phyloP scores from a whole-genome alignment of 768 basidiomycete species.

The Cystobasidium onofrii region DNA sequence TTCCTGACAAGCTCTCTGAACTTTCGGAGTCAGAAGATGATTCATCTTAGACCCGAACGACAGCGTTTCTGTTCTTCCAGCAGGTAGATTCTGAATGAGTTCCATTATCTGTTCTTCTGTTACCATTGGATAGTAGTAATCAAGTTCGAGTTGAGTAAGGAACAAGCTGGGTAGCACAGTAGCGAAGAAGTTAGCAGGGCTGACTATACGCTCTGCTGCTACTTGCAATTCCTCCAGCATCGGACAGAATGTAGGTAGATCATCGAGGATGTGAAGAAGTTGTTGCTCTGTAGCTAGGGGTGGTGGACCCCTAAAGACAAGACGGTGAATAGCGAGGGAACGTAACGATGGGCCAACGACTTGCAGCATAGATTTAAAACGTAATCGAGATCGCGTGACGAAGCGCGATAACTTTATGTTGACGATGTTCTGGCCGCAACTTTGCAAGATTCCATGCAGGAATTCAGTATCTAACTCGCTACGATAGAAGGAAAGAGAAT shows the following conservation, averaged over 20 bases:
- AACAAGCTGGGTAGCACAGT: slow-evolving; percentile 20
- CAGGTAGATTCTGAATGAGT: slow-evolving; percentile 13
- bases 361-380: not conserved
- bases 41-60: slow-evolving; percentile 8
- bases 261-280: not conserved
- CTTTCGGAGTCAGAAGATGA: not conserved
- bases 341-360: not conserved
- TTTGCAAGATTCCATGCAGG: not conserved
- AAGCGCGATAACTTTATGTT: slow-evolving; percentile 8
- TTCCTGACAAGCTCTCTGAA: slow-evolving; percentile 21
- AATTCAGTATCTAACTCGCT: not conserved
- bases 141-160: slow-evolving; percentile 11
- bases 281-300: not conserved
- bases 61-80: slow-evolving; percentile 21
- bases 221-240: slow-evolving; percentile 25
- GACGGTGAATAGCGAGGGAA: not conserved
- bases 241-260: slow-evolving; percentile 5
- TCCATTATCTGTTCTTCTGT: not conserved
- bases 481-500: not conserved
- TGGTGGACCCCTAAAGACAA: not conserved
- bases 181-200: not conserved
- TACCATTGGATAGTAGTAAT: not conserved
- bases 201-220: slow-evolving; percentile 8
- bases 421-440: not conserved
- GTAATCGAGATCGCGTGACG: not conserved